Evolutionary conservation across 2,329 filamentous ascomycete genomes (phyloP).

Genomic region (Plectosphaerella sp.): DNA sequence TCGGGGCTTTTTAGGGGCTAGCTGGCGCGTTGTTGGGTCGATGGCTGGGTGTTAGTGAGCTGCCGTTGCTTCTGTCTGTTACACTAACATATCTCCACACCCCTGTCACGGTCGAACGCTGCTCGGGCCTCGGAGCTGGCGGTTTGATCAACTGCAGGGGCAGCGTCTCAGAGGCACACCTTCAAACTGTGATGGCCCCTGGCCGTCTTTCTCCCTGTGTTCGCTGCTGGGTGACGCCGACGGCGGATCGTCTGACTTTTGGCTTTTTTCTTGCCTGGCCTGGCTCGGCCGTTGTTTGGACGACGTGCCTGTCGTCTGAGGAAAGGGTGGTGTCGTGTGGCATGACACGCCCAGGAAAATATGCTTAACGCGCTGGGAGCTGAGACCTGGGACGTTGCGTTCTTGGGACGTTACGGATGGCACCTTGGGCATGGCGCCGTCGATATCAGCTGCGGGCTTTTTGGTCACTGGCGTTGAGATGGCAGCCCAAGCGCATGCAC

Average conservation of each 20-base stretch:
- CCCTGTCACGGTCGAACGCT: background rate
- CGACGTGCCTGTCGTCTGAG: conserved; percentile 2
- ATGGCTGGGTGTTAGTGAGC: background rate
- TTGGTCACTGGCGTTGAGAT: too few relatives aligned
- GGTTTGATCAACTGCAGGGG: conserved; percentile 16
- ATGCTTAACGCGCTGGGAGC: background rate
- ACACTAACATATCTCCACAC: background rate
- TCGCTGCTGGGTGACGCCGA: background rate
- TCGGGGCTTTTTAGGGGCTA: too few relatives aligned
- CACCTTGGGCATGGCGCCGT: too few relatives aligned
- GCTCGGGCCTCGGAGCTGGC: conserved; percentile 1
- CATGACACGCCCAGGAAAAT: background rate
- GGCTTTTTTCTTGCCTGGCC: background rate
- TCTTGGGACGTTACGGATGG: background rate
- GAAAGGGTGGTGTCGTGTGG: conserved; percentile 3
- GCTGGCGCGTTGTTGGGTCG: too few relatives aligned
- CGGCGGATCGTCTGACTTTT: background rate
- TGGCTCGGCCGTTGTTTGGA: background rate
- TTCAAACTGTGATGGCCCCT: conserved; percentile 1
- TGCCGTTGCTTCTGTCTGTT: background rate
- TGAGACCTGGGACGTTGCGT: background rate
- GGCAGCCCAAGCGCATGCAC: too few relatives aligned
- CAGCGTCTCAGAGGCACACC: conserved; percentile 14
- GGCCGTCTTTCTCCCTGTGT: background rate
- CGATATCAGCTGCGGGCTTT: too few relatives aligned